Evolutionary conservation across 257 asterid species (phyloP).

Genomic region (Plantago major): DNA sequence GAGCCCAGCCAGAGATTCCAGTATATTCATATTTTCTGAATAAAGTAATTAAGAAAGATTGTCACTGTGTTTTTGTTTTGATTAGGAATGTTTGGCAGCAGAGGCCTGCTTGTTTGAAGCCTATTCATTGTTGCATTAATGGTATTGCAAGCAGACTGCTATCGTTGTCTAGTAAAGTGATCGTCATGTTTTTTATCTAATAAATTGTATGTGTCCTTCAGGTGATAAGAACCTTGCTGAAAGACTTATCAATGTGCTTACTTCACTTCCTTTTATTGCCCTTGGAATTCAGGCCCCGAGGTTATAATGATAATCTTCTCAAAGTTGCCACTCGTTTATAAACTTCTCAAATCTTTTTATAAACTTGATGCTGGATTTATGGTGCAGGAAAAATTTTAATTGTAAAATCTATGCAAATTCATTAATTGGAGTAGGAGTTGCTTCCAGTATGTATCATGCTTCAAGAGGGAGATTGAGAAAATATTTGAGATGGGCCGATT

Average conservation of each 20-base stretch:
- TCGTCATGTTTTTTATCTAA: background rate
- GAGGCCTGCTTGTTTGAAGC: constrained; percentile 75
- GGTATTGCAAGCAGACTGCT: constrained; percentile 32
- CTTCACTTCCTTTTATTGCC: constrained; percentile 84
- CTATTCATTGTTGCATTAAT: constrained; percentile 50
- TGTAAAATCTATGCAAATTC: constrained; percentile 82
- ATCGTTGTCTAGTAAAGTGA: background rate
- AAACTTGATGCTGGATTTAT: constrained; percentile 11
- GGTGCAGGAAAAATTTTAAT: constrained; percentile 66
- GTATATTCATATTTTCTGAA: background rate
- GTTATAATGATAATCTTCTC: constrained; percentile 29
- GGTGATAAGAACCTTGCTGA: constrained; percentile 68
- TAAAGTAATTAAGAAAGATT: background rate
- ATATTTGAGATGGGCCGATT: constrained; percentile 97
- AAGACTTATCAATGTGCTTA: constrained; percentile 68
- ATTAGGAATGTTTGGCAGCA: constrained; percentile 79
- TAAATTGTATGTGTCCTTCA: constrained; percentile 23
- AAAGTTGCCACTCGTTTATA: constrained; percentile 8
- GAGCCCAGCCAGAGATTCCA: constrained; percentile 18
- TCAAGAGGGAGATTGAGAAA: constrained; percentile 75
- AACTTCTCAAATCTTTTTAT: background rate
- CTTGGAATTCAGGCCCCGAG: constrained; percentile 83
- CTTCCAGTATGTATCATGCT: constrained; percentile 75
- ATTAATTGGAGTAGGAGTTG: constrained; percentile 85
- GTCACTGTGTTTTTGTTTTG: constrained; percentile 17